Evolutionary conservation across 306 rosid species (phyloP).

Genomic region (Dryas octopetala): DNA sequence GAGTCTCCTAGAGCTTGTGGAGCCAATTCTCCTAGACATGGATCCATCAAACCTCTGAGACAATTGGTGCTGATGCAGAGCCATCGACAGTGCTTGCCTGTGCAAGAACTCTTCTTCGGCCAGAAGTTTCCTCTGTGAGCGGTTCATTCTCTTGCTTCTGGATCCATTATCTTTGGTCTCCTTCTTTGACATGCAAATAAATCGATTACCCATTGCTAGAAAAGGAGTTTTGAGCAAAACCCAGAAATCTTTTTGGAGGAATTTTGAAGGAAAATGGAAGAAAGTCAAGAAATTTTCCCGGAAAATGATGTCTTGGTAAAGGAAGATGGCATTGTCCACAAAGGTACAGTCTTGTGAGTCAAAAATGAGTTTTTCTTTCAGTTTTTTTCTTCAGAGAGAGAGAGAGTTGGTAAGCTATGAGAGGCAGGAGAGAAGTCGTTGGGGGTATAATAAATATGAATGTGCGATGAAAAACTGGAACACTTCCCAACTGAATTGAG

Average conservation of each 20-base stretch:
- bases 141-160: slow-evolving; percentile 75
- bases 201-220: slow-evolving; percentile 75
- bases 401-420: slow-evolving; percentile 16
- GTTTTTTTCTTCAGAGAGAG: not conserved
- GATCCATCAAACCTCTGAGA: slow-evolving; percentile 99
- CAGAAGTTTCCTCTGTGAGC: slow-evolving; percentile 83
- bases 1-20: slow-evolving; percentile 75
- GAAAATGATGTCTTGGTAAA: not conserved
- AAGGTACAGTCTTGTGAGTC: not conserved
- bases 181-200: slow-evolving; percentile 80
- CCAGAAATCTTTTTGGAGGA: not conserved
- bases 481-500: not conserved
- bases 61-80: slow-evolving; percentile 84
- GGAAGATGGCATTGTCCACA: not conserved
- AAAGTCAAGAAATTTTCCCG: slow-evolving; percentile 19
- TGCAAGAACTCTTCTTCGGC: slow-evolving; percentile 86
- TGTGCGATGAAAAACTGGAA: not conserved
- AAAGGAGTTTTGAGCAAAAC: slow-evolving; percentile 11
- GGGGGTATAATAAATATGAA: slow-evolving; percentile 32
- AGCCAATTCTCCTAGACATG: slow-evolving; percentile 87
- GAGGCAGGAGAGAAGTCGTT: slow-evolving; percentile 29
- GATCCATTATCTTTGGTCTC: slow-evolving; percentile 79
- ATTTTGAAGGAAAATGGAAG: not conserved
- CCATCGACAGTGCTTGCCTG: slow-evolving; percentile 88
- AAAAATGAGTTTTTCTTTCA: not conserved